Conservation (phyloP, 495 filamentous ascomycete genomes). For the Tetracladium setigerum region DNA sequence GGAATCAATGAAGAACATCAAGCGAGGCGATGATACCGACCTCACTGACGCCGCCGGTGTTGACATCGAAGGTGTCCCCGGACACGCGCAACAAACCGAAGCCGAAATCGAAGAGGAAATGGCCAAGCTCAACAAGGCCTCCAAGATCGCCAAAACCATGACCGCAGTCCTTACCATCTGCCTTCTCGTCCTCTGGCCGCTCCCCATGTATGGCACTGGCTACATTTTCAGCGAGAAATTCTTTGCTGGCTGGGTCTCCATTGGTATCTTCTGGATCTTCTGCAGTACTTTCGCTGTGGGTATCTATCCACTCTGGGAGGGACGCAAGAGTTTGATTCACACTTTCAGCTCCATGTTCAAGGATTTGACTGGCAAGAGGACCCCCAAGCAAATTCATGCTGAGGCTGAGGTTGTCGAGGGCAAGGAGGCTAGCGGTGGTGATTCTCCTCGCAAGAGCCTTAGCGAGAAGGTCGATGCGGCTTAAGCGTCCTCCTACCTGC, state of each 20-base stretch:
- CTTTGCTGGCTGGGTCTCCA: slow-evolving; percentile 73
- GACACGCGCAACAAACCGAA: slow-evolving; percentile 5
- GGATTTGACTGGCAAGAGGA: slow-evolving; percentile 44
- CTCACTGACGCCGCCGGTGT: slow-evolving; percentile 23
- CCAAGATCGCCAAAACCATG: slow-evolving; percentile 69
- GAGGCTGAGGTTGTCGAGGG: slow-evolving; percentile 15
- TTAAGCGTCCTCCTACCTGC: background rate
- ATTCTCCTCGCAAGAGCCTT: slow-evolving; percentile 15
- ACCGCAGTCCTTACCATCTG: slow-evolving; percentile 68
- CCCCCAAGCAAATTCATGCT: slow-evolving; percentile 12
- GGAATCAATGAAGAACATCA: slow-evolving; percentile 76
- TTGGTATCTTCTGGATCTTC: slow-evolving; percentile 72
- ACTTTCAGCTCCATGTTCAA: slow-evolving; percentile 58
- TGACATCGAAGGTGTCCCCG: slow-evolving; percentile 20
- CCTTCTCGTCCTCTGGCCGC: slow-evolving; percentile 85
- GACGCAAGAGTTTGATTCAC: slow-evolving; percentile 46
- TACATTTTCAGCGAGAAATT: slow-evolving; percentile 74
- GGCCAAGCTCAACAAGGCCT: slow-evolving; percentile 57
- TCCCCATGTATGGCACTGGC: slow-evolving; percentile 81
- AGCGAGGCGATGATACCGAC: slow-evolving; percentile 54
- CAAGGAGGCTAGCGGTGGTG: slow-evolving; percentile 9
- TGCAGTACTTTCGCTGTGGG: slow-evolving; percentile 33
- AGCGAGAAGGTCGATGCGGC: slow-evolving; percentile 15
- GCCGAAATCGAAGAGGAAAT: slow-evolving; percentile 12
- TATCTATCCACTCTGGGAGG: slow-evolving; percentile 19